Base-by-base conservation (phyloP, 164 flowering plant genomes). In the Hamamelis virginiana region DNA sequence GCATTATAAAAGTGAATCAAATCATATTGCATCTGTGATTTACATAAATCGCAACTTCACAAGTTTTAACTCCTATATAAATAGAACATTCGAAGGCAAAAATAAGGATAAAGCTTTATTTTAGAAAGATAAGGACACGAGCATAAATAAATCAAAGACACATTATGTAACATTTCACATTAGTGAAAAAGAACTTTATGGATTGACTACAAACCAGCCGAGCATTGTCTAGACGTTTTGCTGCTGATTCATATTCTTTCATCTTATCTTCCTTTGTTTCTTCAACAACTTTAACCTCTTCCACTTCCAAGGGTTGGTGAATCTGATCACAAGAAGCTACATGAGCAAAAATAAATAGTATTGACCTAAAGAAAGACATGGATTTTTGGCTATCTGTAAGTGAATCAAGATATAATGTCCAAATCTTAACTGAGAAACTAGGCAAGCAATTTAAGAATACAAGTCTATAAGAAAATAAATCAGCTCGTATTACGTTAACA, bases 221-320 rank as follows among this genome's bases (percentile, higher is more conserved):
- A 64, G 88, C 76, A 62, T 76, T 86, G 66, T 74, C 87, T 21
- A 95, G 83, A 63, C 94, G 89, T 52, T 78, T 88, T 50, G 97
- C 97, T 27, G 99, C 99, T 18, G 76, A 73, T 74, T 82, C 80
- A 79, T 85, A 92, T 74, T 91, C 97, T 75, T 84, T 88, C 82
- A 81, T 86, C 77, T 60, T 78, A 72, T 83, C 92, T 67, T 84
- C 90, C 65, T 71, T 78, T 21, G 85, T 76, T 68, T 77, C 73
- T 61, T 69, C 73, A 52, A 84, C 91, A 19, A 82, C 91, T 74
- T 80, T 82, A 53, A 88, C 90, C 64, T 75, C 86, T 79, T 89
- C 91, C 52, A 64, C 88, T 75, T 92, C 97, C 81, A 78, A 77
- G 9, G 80, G 87, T 72, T 86, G 86, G 79, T 85, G 83, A 47